phyloP scores from a whole-genome alignment of 2,329 filamentous ascomycete species.

The Pseudogymnoascus sp. region DNA sequence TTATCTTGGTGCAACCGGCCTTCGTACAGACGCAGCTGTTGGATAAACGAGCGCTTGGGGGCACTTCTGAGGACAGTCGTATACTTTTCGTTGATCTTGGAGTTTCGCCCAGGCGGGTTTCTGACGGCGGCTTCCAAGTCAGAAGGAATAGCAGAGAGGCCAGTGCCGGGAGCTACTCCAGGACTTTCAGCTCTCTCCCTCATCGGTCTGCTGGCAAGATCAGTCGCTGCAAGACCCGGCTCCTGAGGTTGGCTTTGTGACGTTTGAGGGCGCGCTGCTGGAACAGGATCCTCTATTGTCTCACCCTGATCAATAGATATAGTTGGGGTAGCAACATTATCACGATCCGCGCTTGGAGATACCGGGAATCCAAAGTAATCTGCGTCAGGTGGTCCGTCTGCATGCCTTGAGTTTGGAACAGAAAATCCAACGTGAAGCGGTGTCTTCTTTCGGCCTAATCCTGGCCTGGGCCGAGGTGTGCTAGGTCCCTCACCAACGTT shows the following conservation, averaged over 20 bases:
- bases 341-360: background rate
- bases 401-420: background rate
- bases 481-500: background rate
- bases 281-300: background rate
- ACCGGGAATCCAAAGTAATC: background rate
- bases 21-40: constrained; percentile 69
- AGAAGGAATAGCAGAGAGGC: background rate
- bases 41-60: constrained; percentile 60
- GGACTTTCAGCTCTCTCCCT: background rate
- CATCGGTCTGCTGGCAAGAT: background rate
- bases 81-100: background rate
- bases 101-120: background rate
- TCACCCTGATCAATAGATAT: background rate
- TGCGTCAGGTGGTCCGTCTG: background rate
- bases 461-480: background rate
- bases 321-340: background rate
- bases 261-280: background rate
- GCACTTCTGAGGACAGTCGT: constrained; percentile 60
- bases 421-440: constrained; percentile 1
- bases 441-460: background rate
- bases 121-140: background rate
- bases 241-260: background rate
- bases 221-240: background rate
- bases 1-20: constrained; percentile 69
- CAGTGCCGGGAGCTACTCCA: background rate